Base-by-base conservation (phyloP, 2,329 filamentous ascomycete species). In the Colletotrichum sp. region DNA sequence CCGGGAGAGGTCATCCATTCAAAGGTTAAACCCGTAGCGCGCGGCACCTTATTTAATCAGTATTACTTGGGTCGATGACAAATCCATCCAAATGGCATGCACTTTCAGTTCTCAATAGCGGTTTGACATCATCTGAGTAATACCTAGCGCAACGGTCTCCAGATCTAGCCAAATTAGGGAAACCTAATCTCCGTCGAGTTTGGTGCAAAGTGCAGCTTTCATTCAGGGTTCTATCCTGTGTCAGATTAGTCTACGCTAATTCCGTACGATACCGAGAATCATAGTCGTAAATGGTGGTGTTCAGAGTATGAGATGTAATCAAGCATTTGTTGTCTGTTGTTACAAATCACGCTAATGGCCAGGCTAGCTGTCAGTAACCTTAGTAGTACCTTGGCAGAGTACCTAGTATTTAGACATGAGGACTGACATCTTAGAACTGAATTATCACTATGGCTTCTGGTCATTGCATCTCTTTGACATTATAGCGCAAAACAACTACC, bases 401-500 rank as follows among this genome's bases (percentile, higher is more conserved):
- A 49, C n/a, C n/a, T 49, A 49, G 18, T 49, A 49, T 49, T 49
- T 49, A 49, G n/a, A 21, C 9, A 4, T 13, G 44, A 13, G 44
- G n/a, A 49, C 18, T 49, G 6, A 21, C 44, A n/a, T 49, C 6
- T 49, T 21, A 13, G 3, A 21, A 12, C 10, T 12, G 44, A 12
- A n/a, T 21, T 13, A 3, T 21, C 2, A 21, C n/a, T 49, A n/a
- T 13, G 10, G 44, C 44, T 49, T 49, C 10, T 21, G n/a, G 3
- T 49, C 44, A 21, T 21, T 49, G 44, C 44, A 21, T n/a, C 10
- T 49, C 9, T 21, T 49, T 49, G 18, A 49, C 44, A 13, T 13
- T 21, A 7, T 0, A 49, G 10, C n/a, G 44, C 9, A 49, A 49
- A 13, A 1, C 18, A 49, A 21, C 0, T n/a, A 0, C 6, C 44